Base-by-base conservation (phyloP, 208 protist species). In the Leishmania tropica region DNA sequence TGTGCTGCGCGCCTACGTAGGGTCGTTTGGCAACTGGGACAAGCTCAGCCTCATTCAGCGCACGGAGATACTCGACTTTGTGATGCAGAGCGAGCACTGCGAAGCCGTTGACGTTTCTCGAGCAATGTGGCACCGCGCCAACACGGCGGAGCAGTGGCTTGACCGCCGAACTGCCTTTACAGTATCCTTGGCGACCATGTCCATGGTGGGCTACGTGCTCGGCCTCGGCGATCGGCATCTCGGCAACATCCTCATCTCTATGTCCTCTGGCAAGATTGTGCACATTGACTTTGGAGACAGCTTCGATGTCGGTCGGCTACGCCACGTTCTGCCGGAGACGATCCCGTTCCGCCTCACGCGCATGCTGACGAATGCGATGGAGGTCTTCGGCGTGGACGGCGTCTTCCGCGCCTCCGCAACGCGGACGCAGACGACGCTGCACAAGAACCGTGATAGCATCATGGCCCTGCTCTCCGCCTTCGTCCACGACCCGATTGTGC, bases 201-300 rank as follows among this genome's bases (percentile, higher is more conserved):
- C 95, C 37, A 99, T 99, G 96, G 99, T 99, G 17, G 96, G 96
- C 42, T 98, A 98, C 86, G 92, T 99, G 35, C 81, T 98, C 40
- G 90, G 98, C 35, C 94, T 99, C 28, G 99, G 99, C 56, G 99
- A 99, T 89, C 94, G 99, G 11, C 99, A 99, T 85, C 98, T 99
- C 15, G 97, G 93, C 72, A 99, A 99, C 92, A 96, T 99, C 21
- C 99, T 99, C 90, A 93, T 99, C 21, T 97, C 99, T 79, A 98
- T 99, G 83, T 90, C 94, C 40, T 99, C 98, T 10, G 99, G 99
- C 64, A 99, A 99, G 82, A 95, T 99, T 83, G 92, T 99, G 40
- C 99, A 99, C 92, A 99, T 99, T 87, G 99, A 99, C 93, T 99
- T 99, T 93, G 99, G 99, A 58, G 99, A 99, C 89, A 99, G 99